Percentiles rank a stretch among this genome's conserved stretches.
Evolutionary conservation across 2,329 filamentous ascomycete genomes (phyloP).

Genomic region (Verticillium zaregamsianum): DNA sequence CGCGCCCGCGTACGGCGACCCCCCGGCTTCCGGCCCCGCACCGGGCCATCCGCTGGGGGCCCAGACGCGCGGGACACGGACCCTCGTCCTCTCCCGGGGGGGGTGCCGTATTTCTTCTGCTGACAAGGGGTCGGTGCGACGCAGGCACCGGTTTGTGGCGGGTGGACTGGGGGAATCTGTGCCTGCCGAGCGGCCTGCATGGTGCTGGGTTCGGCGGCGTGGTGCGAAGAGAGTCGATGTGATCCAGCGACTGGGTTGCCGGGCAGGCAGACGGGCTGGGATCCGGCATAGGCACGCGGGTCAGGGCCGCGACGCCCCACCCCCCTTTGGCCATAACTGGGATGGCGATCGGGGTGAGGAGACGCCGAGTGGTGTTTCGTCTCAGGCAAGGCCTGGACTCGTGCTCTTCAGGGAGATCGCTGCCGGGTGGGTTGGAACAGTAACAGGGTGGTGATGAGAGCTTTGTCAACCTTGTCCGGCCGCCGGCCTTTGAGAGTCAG

Average conservation of each 20-base stretch:
- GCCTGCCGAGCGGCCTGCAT: background rate
- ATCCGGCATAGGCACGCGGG: background rate
- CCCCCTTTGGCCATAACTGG: no score
- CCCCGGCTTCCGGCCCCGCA: background rate
- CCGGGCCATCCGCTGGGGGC: background rate
- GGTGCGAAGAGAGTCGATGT: background rate
- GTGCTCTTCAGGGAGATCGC: no score
- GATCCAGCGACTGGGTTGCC: background rate
- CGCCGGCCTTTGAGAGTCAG: no score
- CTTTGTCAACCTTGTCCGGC: no score
- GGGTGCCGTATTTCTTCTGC: background rate
- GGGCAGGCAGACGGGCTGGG: background rate
- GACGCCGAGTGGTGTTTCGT: no score
- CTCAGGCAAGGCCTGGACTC: no score
- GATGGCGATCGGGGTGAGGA: no score
- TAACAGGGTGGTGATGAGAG: no score
- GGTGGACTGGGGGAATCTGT: background rate
- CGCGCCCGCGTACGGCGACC: background rate
- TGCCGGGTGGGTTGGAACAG: no score
- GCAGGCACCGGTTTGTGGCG: background rate
- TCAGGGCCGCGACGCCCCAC: background rate
- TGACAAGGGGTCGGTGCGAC: background rate
- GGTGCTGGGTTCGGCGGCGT: background rate
- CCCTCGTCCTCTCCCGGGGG: background rate
- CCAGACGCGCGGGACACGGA: background rate